Conservation (phyloP, 768 basidiomycete species). For the Kwoniella europaea region DNA sequence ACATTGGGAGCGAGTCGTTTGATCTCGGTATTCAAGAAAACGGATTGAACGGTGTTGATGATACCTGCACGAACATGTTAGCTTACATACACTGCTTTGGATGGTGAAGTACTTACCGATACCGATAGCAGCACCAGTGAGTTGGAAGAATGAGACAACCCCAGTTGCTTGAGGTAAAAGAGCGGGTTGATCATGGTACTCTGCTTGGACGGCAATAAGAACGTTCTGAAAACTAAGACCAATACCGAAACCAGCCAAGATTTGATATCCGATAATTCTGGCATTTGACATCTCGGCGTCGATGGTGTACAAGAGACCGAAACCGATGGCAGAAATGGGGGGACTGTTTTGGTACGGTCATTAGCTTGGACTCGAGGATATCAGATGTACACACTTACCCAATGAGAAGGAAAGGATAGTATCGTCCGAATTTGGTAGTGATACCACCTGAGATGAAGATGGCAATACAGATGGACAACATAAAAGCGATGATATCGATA, state of each 20-base stretch:
- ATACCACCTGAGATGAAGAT: conserved; percentile 55
- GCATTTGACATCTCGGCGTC: conserved; percentile 46
- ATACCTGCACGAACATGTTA: conserved; percentile 27
- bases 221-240: conserved; percentile 56
- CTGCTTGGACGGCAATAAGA: conserved; percentile 50
- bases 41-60: conserved; percentile 49
- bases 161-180: conserved; percentile 52
- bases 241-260: conserved; percentile 59
- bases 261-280: conserved; percentile 60
- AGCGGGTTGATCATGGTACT: conserved; percentile 33
- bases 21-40: conserved; percentile 43
- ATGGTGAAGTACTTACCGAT: conserved; percentile 25
- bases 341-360: conserved; percentile 31
- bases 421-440: conserved; percentile 53
- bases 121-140: conserved; percentile 50
- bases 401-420: conserved; percentile 57
- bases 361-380: neutral
- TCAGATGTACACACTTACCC: conserved; percentile 13
- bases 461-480: conserved; percentile 55
- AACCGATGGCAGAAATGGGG: conserved; percentile 55
- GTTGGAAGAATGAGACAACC: conserved; percentile 51
- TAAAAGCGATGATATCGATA: conserved; percentile 61
- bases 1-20: conserved; percentile 38
- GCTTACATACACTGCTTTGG: neutral
- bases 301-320: conserved; percentile 60